Base-by-base conservation (phyloP, 257 asterid genomes). In the Petunia secreta region DNA sequence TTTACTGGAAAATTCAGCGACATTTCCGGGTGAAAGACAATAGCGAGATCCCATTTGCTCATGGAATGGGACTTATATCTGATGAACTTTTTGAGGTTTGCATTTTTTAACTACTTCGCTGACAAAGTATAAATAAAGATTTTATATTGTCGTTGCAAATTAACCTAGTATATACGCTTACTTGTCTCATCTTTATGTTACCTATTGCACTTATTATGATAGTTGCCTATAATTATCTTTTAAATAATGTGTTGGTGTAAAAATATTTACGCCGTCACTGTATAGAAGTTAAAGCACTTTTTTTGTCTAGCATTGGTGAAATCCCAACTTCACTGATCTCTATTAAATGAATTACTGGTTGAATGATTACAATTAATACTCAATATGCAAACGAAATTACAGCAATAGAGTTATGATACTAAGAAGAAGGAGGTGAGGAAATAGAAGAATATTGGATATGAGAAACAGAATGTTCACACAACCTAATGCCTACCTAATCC, bases 1-100 rank as follows among this genome's bases (percentile, higher is more conserved):
- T 48, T 34, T 80, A 53, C 44, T 83, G 34, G 86, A 84, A 15
- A 84, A 84, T 74, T 82, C 87, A 0, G 2, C 37, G 25, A 62
- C 87, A 10, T 79, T 75, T 68, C 80, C 14, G 1, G 68, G 54
- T 57, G 84, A 77, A 77, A 25, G 6, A 1, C 41, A 77, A 77
- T 43, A 59, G n/a, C 57, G 40, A 1, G 68, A 62, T 80, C 38
- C 11, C 68, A 34, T 80, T 52, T 60, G 79, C 83, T 80, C 69
- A 71, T 80, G 79, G 83, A 71, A 53, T 59, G 75, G 75, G 83
- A 3, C 66, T 80, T 14, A 58, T 80, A 38, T 57, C 79, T 15
- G 50, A 68, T 34, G 83, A 80, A 58, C 57, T 58, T 64, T 80
- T 55, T 69, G 60, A 80, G 83, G 79, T 71, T 4, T 53, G 44